Conservation (phyloP, 2,329 filamentous ascomycete genomes). For the Seiridium cupressi region DNA sequence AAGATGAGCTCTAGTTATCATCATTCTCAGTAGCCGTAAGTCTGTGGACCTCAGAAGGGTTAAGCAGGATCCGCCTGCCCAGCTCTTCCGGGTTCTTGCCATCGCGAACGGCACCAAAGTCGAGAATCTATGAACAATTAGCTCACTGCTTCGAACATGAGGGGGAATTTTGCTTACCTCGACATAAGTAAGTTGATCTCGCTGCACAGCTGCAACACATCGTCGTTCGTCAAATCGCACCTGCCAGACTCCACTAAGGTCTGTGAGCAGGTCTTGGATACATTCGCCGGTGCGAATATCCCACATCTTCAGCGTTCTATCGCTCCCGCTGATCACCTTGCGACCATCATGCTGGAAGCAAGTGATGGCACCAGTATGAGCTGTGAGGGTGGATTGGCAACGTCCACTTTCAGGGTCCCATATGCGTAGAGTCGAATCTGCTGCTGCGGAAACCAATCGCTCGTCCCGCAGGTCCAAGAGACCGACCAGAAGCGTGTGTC, state of each 20-base stretch:
- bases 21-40: slow-evolving; percentile 1
- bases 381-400: slow-evolving; percentile 85
- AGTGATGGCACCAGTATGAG: slow-evolving; percentile 95
- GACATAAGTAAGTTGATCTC: slow-evolving; percentile 89
- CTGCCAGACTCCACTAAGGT: slow-evolving; percentile 97
- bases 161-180: slow-evolving; percentile 63
- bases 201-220: slow-evolving; percentile 94
- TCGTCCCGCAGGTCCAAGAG: slow-evolving; percentile 87
- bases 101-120: slow-evolving; percentile 92
- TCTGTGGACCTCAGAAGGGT: slow-evolving; percentile 52
- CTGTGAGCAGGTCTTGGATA: slow-evolving; percentile 86
- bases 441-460: slow-evolving; percentile 88
- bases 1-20: slow-evolving; percentile 1
- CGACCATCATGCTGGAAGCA: slow-evolving; percentile 97
- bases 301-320: slow-evolving; percentile 98
- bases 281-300: slow-evolving; percentile 90
- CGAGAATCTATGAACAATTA: slow-evolving; percentile 70
- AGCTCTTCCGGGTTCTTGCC: slow-evolving; percentile 75
- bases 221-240: slow-evolving; percentile 95
- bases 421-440: slow-evolving; percentile 90
- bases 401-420: slow-evolving; percentile 94
- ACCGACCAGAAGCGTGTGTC: slow-evolving; percentile 88
- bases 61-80: slow-evolving; percentile 73
- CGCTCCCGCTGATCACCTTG: slow-evolving; percentile 95
- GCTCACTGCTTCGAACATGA: background rate